Evolutionary conservation across 495 filamentous ascomycete species (phyloP), one percentile per base, ranked within the genome.

Genomic region (Neurospora intermedia): DNA sequence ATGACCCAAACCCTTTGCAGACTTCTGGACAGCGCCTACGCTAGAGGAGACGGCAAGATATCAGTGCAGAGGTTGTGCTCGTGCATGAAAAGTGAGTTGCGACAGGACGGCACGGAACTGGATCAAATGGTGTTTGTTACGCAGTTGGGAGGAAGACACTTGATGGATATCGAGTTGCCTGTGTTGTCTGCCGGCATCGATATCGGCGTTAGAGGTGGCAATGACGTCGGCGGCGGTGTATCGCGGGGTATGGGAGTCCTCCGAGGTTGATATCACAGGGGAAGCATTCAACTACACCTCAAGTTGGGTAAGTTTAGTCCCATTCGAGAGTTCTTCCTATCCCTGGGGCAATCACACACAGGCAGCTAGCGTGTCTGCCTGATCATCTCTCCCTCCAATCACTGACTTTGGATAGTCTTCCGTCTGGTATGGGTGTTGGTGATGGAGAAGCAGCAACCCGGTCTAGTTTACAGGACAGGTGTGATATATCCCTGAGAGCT

Each of bases 31-130:
- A 31, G 66, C n/a, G 40, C 27, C 69, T 18, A 16, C 18, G 72
- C 69, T 3, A 4, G 73, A 41, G 35, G 11, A 40, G 11, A 40
- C 4, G 27, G 20, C 38, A 69, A 54, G 41, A 1, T 77, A 9
- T 74, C 77, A 38, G 78, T 79, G 11, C 78, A 80, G 70, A 69
- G 73, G 31, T 42, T 80, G 66, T 80, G 77, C 40, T 79, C 77
- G 43, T 27, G 73, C 27, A 79, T 80, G 62, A 74, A 70, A 43
- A 72, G 74, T 43, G 77, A 78, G 40, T 62, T 80, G 42, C 69
- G 77, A 23, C 72, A 31, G 9, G 69, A 46, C 31, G 70, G 15
- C 13, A 42, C 43, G 10, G 73, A 72, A 2, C 43, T 75, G 0
- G 73, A 72, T 4, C 45, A 62, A 23, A 74, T 42, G 46, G 77